Evolutionary conservation across 2,329 filamentous ascomycete genomes (phyloP).

Genomic region (Colletotrichum theobromicola): DNA sequence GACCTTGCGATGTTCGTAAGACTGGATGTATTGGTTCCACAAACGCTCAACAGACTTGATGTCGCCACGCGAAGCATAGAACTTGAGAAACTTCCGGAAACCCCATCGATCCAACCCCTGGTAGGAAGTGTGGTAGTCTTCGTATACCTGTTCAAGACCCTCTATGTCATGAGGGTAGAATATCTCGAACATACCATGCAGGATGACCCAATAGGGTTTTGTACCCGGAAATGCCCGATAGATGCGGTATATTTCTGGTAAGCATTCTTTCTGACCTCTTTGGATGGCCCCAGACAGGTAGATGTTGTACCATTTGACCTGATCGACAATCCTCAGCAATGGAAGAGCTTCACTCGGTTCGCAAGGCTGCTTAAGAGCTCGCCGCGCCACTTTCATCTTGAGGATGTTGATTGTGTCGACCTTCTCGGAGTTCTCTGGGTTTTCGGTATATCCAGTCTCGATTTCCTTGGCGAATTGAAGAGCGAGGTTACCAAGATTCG

Average conservation of each 20-base stretch:
- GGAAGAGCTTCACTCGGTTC: conserved; percentile 34
- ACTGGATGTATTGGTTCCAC: conserved; percentile 46
- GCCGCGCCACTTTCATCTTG: conserved; percentile 33
- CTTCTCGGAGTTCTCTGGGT: neutral
- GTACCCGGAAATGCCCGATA: conserved; percentile 48
- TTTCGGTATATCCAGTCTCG: neutral
- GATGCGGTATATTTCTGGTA: conserved; percentile 48
- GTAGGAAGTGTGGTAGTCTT: conserved; percentile 52
- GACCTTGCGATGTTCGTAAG: conserved; percentile 36
- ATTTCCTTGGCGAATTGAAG: conserved; percentile 31
- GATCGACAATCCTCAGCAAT: conserved; percentile 45
- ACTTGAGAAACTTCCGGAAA: conserved; percentile 53
- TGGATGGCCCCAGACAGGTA: conserved; percentile 42
- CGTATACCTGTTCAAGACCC: conserved; percentile 51
- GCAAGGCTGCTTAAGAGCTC: conserved; percentile 37
- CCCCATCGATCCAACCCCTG: conserved; percentile 46
- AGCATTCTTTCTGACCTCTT: conserved; percentile 32
- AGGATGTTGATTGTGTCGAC: conserved; percentile 26
- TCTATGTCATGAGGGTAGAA: conserved; percentile 40
- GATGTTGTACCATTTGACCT: conserved; percentile 46
- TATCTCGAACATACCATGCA: conserved; percentile 51
- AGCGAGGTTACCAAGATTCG: conserved; percentile 34
- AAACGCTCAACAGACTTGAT: conserved; percentile 48
- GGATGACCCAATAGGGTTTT: conserved; percentile 39
- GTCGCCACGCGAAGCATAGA: conserved; percentile 55